These are phyloP conservation scores for Omphalotus guepiniiformis DNA, from an alignment of 768 basidiomycete genomes.

Conservation along the genomic window DNA sequence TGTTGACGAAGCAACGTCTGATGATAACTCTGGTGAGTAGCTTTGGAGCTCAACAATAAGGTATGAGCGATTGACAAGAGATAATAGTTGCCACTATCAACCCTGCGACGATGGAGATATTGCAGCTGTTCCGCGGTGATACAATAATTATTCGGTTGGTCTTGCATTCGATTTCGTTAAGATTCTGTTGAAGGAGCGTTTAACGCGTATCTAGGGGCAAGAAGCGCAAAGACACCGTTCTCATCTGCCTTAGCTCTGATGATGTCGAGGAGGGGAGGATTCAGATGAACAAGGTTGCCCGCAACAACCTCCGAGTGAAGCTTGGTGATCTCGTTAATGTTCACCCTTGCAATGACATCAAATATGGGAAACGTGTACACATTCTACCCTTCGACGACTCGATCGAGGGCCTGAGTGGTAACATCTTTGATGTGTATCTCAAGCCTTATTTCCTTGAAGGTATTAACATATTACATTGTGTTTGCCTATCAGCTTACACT, in stretches of 20 bases:
- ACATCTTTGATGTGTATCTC: conserved; percentile 98
- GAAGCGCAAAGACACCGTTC: conserved; percentile 95
- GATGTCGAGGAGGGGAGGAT: conserved; percentile 98
- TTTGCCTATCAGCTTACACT: too few relatives aligned
- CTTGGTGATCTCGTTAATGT: conserved; percentile 95
- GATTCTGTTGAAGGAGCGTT: conserved; percentile 3
- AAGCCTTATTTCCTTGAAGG: conserved; percentile 99
- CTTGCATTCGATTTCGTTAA: background rate
- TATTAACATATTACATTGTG: too few relatives aligned
- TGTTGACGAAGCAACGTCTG: conserved; percentile 89
- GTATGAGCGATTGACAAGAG: conserved; percentile 13
- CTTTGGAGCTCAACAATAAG: background rate
- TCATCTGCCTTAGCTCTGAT: conserved; percentile 93
- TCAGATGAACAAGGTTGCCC: conserved; percentile 99
- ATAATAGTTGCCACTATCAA: conserved; percentile 83
- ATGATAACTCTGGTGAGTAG: conserved; percentile 89
- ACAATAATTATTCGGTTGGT: conserved; percentile 88
- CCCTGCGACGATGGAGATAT: conserved; percentile 93
- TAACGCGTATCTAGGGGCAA: conserved; percentile 89
- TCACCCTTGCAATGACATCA: conserved; percentile 95
- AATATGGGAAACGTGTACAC: conserved; percentile 98
- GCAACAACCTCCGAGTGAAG: conserved; percentile 97
- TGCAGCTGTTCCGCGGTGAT: conserved; percentile 94
- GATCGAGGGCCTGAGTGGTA: conserved; percentile 94
- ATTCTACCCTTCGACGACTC: conserved; percentile 98